Evolutionary conservation across 1,284 basidiomycete genomes (phyloP).

Genomic region (Schizophyllum amplum): DNA sequence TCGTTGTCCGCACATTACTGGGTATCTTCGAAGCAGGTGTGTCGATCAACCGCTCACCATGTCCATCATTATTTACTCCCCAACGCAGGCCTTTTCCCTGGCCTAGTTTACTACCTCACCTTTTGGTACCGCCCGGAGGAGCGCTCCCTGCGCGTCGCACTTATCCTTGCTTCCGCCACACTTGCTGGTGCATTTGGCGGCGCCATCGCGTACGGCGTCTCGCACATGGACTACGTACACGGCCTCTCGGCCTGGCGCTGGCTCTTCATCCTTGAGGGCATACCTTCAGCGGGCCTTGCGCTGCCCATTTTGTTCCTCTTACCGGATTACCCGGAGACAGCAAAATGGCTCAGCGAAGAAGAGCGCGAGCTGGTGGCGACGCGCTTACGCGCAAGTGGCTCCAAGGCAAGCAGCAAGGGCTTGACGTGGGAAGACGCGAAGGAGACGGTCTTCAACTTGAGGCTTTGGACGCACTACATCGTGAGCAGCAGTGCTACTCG

Average conservation of each 20-base stretch:
- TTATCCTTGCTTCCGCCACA: conserved; percentile 30
- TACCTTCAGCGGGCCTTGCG: conserved; percentile 31
- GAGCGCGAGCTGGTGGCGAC: conserved; percentile 23
- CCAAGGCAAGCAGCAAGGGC: conserved; percentile 17
- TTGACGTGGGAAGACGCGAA: conserved; percentile 22
- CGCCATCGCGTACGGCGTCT: conserved; percentile 29
- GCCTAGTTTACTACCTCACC: conserved; percentile 25
- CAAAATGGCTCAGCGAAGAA: conserved; percentile 25
- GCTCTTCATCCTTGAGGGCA: conserved; percentile 41
- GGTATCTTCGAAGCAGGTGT: conserved; percentile 26
- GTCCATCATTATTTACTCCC: too few relatives aligned
- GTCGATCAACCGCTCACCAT: too few relatives aligned
- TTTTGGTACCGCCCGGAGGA: conserved; percentile 34
- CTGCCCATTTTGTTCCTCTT: conserved; percentile 30
- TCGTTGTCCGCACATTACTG: conserved; percentile 21
- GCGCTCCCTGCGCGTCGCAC: conserved; percentile 28
- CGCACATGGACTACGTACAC: conserved; percentile 22
- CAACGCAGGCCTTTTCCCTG: conserved; percentile 24
- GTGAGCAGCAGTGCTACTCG: too few relatives aligned
- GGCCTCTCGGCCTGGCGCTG: conserved; percentile 29
- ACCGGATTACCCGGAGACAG: conserved; percentile 39
- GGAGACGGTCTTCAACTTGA: conserved; percentile 21
- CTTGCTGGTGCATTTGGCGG: conserved; percentile 38
- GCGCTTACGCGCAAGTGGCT: conserved; percentile 21
- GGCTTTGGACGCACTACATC: conserved; percentile 23